Base-by-base conservation (phyloP, 2,329 filamentous ascomycete genomes). In the Xylariaceae sp. region DNA sequence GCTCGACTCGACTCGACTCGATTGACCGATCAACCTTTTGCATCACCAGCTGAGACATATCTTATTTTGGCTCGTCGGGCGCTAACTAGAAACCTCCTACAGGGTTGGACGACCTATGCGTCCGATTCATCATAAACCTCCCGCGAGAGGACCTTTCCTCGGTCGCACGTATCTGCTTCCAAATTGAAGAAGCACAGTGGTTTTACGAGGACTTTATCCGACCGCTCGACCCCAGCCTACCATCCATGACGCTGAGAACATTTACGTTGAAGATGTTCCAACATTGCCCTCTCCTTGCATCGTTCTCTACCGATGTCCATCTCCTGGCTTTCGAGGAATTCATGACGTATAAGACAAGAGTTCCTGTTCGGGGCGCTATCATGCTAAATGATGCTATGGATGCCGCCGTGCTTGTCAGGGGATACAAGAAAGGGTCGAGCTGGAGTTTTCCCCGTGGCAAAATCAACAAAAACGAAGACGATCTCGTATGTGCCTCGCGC, bases 121-220 rank as follows among this genome's bases (percentile, higher is more conserved):
- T 96, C 74, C 91, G 95, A 73, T 99, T 99, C 77, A 93, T 99
- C 72, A 91, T 97, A 75, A 97, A 99, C 77, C 84, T 97, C 62
- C 94, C 95, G 51, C 83, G 89, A 65, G 91, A 94, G 75, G 94
- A 99, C 75, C 84, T 97, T 51, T 86, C 87, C 66, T 92, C 90
- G 2, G 89, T 96, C 59, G 90, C 92, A 72, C 88, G 94, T 72
- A 94, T 99, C 76, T 97, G 93, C 77, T 99, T 99, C 74, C 92
- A 97, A 77, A 89, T 99, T 68, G 94, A 99, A 76, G 95, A 99
- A 77, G 94, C 94, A 69, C 95, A 99, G 86, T 99, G 94, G 94
- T 99, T 96, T 77, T 99, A 99, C 84, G 94, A 99, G 80, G 94
- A 99, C 76, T 99, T 99, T 73, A 91, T 99, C 73, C 90, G 94